These are phyloP conservation scores for Aspergillus fumigatus DNA, from an alignment of 2,329 filamentous ascomycete genomes.

Conservation along the genomic window DNA sequence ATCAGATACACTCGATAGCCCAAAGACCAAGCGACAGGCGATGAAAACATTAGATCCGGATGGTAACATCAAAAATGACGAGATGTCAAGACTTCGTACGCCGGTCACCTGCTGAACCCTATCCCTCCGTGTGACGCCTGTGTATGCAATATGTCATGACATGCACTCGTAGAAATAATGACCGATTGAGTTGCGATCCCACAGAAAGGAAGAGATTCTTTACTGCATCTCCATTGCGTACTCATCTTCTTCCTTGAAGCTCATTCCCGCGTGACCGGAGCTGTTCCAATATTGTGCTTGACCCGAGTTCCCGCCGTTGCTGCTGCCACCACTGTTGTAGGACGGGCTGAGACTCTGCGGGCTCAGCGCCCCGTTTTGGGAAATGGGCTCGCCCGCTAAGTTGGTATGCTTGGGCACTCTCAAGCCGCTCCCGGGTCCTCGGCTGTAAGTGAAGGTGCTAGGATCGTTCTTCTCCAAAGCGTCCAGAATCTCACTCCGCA, in stretches of 20 bases:
- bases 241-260: conserved; percentile 93
- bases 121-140: conserved; percentile 23
- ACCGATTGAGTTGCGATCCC: neutral
- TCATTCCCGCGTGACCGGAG: conserved; percentile 54
- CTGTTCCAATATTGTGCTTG: conserved; percentile 53
- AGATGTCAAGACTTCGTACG: conserved; percentile 31
- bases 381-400: conserved; percentile 73
- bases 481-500: conserved; percentile 89
- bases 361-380: conserved; percentile 45
- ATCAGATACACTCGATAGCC: conserved; percentile 14
- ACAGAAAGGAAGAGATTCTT: conserved; percentile 1
- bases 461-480: conserved; percentile 76
- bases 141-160: conserved; percentile 22
- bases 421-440: conserved; percentile 75
- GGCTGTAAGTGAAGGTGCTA: conserved; percentile 75
- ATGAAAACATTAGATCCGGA: conserved; percentile 1
- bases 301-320: conserved; percentile 41
- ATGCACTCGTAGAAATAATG: conserved; percentile 14
- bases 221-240: conserved; percentile 70
- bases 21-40: conserved; percentile 28
- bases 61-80: conserved; percentile 12
- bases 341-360: conserved; percentile 64
- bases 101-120: conserved; percentile 37
- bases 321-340: conserved; percentile 67
- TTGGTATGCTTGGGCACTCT: conserved; percentile 93